A percentile compares a stretch with the other conserved stretches of the same genome.
phyloP scores from a whole-genome alignment of 768 basidiomycete genomes.

The Lactarius quietus region DNA sequence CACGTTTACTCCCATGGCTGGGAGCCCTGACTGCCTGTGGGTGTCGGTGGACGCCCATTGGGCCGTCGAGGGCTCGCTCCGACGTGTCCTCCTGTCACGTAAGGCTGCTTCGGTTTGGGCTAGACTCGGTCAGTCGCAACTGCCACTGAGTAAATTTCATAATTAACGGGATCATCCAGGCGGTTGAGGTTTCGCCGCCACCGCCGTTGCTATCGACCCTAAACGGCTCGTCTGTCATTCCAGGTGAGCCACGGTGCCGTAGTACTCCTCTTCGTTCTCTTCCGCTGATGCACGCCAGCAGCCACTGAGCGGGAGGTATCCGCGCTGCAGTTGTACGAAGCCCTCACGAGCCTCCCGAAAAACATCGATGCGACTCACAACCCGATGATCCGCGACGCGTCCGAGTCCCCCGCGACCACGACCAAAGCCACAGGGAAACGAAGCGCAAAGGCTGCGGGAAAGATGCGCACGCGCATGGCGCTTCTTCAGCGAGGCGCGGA shows the following conservation, averaged over 20 bases:
- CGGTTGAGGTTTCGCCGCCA: constrained; percentile 34
- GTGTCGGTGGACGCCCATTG: constrained; percentile 50
- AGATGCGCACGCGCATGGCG: constrained; percentile 28
- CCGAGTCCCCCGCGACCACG: constrained; percentile 22
- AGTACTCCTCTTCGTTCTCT: background rate
- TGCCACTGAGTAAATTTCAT: background rate
- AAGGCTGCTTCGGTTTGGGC: constrained; percentile 21
- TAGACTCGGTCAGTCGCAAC: constrained; percentile 38
- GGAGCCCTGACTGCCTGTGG: constrained; percentile 40
- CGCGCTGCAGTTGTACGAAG: constrained; percentile 56
- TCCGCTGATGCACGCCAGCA: constrained; percentile 28
- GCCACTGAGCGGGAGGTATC: constrained; percentile 49
- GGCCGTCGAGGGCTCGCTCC: constrained; percentile 22
- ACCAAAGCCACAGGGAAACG: constrained; percentile 9
- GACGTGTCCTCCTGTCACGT: background rate
- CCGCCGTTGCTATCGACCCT: constrained; percentile 42
- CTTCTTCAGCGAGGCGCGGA: constrained; percentile 10
- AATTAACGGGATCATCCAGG: constrained; percentile 31
- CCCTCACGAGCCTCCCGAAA: constrained; percentile 59
- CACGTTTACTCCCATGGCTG: constrained; percentile 45
- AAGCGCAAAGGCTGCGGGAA: constrained; percentile 25
- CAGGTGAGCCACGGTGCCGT: constrained; percentile 39
- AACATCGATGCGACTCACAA: constrained; percentile 45
- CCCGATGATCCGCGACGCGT: constrained; percentile 35
- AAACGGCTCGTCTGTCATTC: constrained; percentile 42